Conservation (phyloP, 192 early-diverging fungal genomes). For the Coemansia aciculifera region DNA sequence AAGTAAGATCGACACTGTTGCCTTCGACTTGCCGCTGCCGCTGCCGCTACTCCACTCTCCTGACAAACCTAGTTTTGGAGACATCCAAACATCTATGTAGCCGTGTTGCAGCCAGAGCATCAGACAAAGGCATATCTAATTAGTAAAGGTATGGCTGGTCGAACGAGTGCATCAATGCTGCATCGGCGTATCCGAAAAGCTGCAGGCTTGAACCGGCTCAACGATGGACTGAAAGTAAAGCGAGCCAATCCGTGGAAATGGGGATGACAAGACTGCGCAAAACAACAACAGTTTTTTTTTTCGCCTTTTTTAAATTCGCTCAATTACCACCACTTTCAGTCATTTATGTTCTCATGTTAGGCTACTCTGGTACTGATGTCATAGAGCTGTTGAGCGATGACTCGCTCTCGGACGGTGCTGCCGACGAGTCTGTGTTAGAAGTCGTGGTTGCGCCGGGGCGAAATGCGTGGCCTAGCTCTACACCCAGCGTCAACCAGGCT, state of each 20-base stretch:
- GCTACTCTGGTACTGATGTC: constrained; percentile 10
- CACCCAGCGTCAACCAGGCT: background rate
- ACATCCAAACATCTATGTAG: background rate
- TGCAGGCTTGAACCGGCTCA: background rate
- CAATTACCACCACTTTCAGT: background rate
- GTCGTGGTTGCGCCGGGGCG: background rate
- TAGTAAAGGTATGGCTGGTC: too few species aligned
- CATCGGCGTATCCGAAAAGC: background rate
- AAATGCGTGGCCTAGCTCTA: constrained; percentile 8
- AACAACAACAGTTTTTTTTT: background rate
- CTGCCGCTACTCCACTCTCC: background rate
- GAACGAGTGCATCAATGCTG: too few species aligned
- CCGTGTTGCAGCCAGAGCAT: background rate
- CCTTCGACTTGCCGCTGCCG: background rate
- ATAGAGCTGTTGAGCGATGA: constrained; percentile 22
- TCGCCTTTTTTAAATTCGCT: background rate
- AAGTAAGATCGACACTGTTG: background rate
- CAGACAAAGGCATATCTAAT: background rate
- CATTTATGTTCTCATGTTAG: background rate
- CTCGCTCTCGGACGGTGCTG: background rate
- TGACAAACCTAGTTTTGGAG: background rate
- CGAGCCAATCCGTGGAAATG: background rate
- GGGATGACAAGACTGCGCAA: background rate
- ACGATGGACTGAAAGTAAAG: background rate
- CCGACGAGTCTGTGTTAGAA: constrained; percentile 1